Evolutionary conservation across 306 rosid species (phyloP).

Genomic region (Lagenaria siceraria): DNA sequence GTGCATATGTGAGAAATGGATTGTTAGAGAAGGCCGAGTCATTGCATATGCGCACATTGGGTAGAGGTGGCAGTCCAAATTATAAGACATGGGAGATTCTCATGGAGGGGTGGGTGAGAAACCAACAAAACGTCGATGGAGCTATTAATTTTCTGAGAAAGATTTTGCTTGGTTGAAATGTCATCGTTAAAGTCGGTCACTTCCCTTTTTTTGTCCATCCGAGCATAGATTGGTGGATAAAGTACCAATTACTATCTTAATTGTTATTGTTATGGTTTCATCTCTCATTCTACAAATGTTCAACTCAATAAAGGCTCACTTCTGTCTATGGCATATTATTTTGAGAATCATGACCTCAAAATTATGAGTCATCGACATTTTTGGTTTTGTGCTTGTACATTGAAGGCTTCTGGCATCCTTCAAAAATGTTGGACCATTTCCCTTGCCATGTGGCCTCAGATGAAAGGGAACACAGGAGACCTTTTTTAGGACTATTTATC

Average conservation of each 20-base stretch:
- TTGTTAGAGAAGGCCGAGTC: slow-evolving; percentile 57
- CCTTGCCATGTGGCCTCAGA: too few species aligned
- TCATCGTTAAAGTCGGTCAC: not conserved
- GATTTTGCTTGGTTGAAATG: slow-evolving; percentile 31
- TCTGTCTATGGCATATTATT: not conserved
- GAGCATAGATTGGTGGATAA: too few species aligned
- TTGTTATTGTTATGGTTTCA: too few species aligned
- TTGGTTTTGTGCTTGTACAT: too few species aligned
- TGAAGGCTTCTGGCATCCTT: too few species aligned
- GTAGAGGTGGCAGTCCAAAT: slow-evolving; percentile 67
- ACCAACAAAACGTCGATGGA: slow-evolving; percentile 32
- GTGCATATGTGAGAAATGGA: slow-evolving; percentile 72
- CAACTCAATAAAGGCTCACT: too few species aligned
- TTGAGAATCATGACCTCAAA: not conserved
- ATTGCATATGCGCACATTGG: slow-evolving; percentile 51
- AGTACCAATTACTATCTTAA: too few species aligned
- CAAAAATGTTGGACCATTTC: too few species aligned
- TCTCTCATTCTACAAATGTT: too few species aligned
- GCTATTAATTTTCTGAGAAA: slow-evolving; percentile 45
- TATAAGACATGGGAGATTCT: slow-evolving; percentile 93
- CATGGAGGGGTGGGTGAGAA: slow-evolving; percentile 54
- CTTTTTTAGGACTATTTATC: too few species aligned
- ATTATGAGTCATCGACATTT: not conserved
- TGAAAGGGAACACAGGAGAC: too few species aligned
- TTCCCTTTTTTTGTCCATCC: not conserved